Conservation (phyloP, 2,329 filamentous ascomycete species). For the Fusarium palustre region DNA sequence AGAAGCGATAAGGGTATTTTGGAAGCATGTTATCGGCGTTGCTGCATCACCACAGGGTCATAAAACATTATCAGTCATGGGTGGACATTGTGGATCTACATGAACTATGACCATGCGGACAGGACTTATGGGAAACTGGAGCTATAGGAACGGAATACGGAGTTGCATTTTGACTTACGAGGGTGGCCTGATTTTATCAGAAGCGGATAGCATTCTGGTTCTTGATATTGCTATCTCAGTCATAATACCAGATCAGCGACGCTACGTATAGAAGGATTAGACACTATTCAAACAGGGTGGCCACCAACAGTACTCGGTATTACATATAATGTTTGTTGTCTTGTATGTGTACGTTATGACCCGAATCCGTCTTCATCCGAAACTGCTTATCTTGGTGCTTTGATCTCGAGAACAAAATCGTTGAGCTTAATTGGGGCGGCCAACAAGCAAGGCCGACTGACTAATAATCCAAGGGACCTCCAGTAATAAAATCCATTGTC, state of each 20-base stretch:
- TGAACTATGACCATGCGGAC: slow-evolving; percentile 47
- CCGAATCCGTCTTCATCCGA: neutral
- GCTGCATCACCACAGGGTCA: slow-evolving; percentile 47
- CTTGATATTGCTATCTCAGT: slow-evolving; percentile 37
- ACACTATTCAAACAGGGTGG: slow-evolving; percentile 29
- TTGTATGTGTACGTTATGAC: neutral
- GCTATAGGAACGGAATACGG: slow-evolving; percentile 41
- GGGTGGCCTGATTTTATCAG: slow-evolving; percentile 36
- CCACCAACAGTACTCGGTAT: slow-evolving; percentile 23
- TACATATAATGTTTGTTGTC: neutral
- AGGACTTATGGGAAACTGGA: slow-evolving; percentile 42
- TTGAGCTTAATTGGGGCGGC: slow-evolving; percentile 28
- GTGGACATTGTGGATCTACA: slow-evolving; percentile 47
- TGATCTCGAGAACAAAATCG: slow-evolving; percentile 4
- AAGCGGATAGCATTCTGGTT: slow-evolving; percentile 35
- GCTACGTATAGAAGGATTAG: slow-evolving; percentile 41
- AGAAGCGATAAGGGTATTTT: slow-evolving; percentile 49
- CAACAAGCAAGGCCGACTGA: slow-evolving; percentile 11
- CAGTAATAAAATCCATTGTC: slow-evolving; percentile 31
- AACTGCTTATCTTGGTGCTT: neutral
- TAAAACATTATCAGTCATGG: slow-evolving; percentile 41
- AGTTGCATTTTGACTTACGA: slow-evolving; percentile 44
- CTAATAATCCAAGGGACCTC: slow-evolving; percentile 14
- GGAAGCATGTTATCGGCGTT: slow-evolving; percentile 55
- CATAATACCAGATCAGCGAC: slow-evolving; percentile 40